Conservation (phyloP, 2,329 filamentous ascomycete species). For the Trichophyton mentagrophytes region DNA sequence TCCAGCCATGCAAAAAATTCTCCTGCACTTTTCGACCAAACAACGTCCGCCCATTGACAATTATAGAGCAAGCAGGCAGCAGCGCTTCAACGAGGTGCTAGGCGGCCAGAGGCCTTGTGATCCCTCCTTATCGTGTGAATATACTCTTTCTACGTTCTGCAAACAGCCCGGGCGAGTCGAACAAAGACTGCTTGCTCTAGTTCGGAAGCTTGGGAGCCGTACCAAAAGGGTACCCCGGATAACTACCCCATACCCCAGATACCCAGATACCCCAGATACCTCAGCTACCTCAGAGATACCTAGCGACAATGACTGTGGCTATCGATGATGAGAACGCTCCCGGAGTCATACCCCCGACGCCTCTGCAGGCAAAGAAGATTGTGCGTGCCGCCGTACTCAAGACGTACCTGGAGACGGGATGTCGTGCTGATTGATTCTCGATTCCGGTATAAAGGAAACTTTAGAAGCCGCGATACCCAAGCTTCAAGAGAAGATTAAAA, state of each 20-base stretch:
- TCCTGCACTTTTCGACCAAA: background rate
- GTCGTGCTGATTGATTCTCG: background rate
- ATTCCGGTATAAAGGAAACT: conserved; percentile 12
- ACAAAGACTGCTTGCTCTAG: background rate
- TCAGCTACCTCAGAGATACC: background rate
- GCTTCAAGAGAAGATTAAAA: conserved; percentile 32
- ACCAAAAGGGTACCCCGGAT: background rate
- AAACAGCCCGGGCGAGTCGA: background rate
- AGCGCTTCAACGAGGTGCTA: background rate
- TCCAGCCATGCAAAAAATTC: background rate
- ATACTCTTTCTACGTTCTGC: background rate
- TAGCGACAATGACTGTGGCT: background rate
- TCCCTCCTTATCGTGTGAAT: background rate
- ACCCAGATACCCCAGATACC: background rate
- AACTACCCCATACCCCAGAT: background rate
- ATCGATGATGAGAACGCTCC: background rate
- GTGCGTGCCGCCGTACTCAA: conserved; percentile 13
- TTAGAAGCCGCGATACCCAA: conserved; percentile 38
- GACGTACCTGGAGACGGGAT: background rate
- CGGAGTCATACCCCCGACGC: conserved; percentile 1
- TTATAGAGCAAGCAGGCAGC: background rate
- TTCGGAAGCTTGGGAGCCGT: background rate
- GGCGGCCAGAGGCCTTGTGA: background rate
- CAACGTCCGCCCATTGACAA: background rate
- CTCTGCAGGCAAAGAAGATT: conserved; percentile 19